Evolutionary conservation across 2,329 filamentous ascomycete genomes (phyloP).

Genomic region (Ascochyta rabiei): DNA sequence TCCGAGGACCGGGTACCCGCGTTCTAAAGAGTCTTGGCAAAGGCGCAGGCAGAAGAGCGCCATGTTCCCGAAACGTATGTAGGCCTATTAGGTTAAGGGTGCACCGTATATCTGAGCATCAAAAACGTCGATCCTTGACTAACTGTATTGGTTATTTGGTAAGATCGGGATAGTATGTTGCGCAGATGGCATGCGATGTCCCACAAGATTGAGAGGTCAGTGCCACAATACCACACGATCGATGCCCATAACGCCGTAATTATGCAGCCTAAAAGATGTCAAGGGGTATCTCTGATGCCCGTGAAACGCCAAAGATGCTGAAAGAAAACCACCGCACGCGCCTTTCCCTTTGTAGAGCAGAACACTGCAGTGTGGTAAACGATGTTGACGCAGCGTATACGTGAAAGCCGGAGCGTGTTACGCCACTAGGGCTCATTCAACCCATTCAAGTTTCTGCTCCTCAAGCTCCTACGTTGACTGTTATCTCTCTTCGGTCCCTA

Average conservation of each 20-base stretch:
- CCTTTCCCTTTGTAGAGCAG: neutral
- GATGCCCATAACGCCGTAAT: constrained; percentile 7
- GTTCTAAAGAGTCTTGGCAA: too few species aligned
- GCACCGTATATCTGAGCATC: too few species aligned
- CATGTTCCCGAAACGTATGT: too few species aligned
- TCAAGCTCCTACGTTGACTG: neutral
- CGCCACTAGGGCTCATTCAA: neutral
- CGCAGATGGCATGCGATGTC: neutral
- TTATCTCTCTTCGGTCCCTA: constrained; percentile 20
- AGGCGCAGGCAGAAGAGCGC: too few species aligned
- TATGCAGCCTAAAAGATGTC: constrained; percentile 13
- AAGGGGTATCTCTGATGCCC: constrained; percentile 16
- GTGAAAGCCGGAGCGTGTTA: neutral
- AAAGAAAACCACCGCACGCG: neutral
- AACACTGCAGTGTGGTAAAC: neutral
- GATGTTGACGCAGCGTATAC: neutral
- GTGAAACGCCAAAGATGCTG: constrained; percentile 13
- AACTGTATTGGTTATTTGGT: neutral
- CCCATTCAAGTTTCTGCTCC: neutral
- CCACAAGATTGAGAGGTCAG: neutral
- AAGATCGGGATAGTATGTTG: neutral
- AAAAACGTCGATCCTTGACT: neutral
- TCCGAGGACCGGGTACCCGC: too few species aligned
- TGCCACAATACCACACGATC: neutral
- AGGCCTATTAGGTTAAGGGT: too few species aligned